Percentiles rank a stretch among this genome's conserved stretches.
Conservation (phyloP, 1,139 yeast species). For the Lizanozyma gosingica region DNA sequence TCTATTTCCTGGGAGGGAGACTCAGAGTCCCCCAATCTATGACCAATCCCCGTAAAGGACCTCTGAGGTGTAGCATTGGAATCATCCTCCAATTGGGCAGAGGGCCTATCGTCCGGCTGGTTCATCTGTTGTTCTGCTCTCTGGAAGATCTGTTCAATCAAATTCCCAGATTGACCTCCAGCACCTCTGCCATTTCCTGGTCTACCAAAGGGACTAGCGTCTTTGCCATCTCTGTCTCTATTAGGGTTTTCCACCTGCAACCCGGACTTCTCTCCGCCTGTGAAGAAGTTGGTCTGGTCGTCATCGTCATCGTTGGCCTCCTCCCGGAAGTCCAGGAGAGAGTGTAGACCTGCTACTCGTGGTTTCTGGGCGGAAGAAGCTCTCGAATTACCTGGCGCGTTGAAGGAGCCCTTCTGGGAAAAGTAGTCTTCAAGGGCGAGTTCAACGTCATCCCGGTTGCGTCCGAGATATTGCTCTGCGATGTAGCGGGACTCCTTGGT, state of each 20-base stretch:
- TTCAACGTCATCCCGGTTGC: conserved; percentile 30
- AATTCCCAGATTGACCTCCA: conserved; percentile 27
- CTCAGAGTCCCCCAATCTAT: conserved; percentile 11
- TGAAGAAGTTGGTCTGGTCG: conserved; percentile 68
- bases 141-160: conserved; percentile 38
- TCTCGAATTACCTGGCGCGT: conserved; percentile 1
- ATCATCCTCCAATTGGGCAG: conserved; percentile 16
- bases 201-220: conserved; percentile 38
- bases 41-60: conserved; percentile 8
- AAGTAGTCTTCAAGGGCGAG: conserved; percentile 37
- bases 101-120: conserved; percentile 36
- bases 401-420: conserved; percentile 8
- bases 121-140: conserved; percentile 36
- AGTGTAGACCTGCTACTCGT: conserved; percentile 10
- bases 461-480: conserved; percentile 35
- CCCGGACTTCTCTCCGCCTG: conserved; percentile 94
- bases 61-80: conserved; percentile 3
- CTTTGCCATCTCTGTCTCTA: conserved; percentile 24
- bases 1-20: conserved; percentile 8
- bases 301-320: conserved; percentile 38
- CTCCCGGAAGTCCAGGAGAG: conserved; percentile 44
- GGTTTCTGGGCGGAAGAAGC: conserved; percentile 4
- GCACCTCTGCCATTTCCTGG: conserved; percentile 51
- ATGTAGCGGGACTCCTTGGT: conserved; percentile 29
- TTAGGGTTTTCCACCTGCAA: conserved; percentile 90